Conservation (phyloP, 306 rosid genomes). For the Dryas alaskensis region DNA sequence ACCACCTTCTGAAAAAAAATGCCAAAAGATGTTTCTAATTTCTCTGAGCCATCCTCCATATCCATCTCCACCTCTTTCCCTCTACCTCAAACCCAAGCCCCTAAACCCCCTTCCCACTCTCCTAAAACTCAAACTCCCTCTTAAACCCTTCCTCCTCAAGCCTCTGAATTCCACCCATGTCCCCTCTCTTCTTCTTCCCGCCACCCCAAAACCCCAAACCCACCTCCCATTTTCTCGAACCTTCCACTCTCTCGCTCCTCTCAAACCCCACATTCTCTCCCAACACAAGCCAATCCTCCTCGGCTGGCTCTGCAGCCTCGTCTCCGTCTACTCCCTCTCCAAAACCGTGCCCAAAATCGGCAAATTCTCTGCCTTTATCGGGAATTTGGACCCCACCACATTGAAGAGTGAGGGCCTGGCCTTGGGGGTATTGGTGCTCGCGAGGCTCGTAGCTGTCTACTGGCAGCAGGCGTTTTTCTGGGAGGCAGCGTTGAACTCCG, state of each 20-base stretch:
- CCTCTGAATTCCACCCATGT: constrained; percentile 25
- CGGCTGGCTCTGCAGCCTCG: constrained; percentile 76
- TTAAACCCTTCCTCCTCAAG: constrained; percentile 8
- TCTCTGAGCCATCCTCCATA: constrained; percentile 17
- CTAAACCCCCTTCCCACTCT: background rate
- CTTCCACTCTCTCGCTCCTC: constrained; percentile 33
- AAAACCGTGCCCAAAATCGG: constrained; percentile 46
- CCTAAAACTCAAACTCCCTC: constrained; percentile 8
- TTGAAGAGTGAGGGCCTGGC: constrained; percentile 35
- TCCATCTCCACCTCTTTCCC: constrained; percentile 21
- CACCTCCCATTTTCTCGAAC: constrained; percentile 26
- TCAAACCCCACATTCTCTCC: constrained; percentile 51
- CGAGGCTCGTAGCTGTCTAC: constrained; percentile 51
- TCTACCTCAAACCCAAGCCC: constrained; percentile 15
- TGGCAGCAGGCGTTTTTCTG: constrained; percentile 80
- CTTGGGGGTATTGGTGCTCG: constrained; percentile 45
- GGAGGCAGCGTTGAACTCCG: constrained; percentile 75
- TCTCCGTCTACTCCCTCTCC: constrained; percentile 69
- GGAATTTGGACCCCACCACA: constrained; percentile 13
- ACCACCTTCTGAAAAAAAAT: background rate
- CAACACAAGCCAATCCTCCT: constrained; percentile 43
- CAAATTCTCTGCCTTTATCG: constrained; percentile 33
- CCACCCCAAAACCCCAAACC: constrained; percentile 3
- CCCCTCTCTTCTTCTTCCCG: constrained; percentile 24
- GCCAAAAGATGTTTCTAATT: constrained; percentile 21